These are phyloP conservation scores for Yarrowia deformans DNA, from an alignment of 805 yeast species.

Conservation along the genomic window DNA sequence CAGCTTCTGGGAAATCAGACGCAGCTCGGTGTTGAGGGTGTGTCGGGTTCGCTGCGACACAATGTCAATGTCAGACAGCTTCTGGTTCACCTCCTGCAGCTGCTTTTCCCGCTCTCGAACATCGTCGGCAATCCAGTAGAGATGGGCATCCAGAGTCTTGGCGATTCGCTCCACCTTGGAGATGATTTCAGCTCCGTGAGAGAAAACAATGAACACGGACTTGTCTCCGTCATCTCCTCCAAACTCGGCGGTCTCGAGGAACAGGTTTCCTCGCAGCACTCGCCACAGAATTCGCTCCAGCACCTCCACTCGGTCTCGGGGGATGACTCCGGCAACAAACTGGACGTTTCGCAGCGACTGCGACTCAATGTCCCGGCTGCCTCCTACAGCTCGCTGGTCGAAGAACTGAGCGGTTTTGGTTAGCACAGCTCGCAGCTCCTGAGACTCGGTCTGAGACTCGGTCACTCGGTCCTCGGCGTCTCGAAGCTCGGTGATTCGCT, in stretches of 20 bases:
- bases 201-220: conserved; percentile 84
- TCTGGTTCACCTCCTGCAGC: conserved; percentile 54
- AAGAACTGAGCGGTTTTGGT: conserved; percentile 58
- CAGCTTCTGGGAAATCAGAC: conserved; percentile 76
- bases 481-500: conserved; percentile 72
- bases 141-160: conserved; percentile 86
- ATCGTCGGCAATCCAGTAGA: conserved; percentile 67
- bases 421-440: conserved; percentile 73
- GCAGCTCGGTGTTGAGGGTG: conserved; percentile 77
- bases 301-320: conserved; percentile 69
- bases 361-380: conserved; percentile 30
- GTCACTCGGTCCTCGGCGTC: conserved; percentile 71
- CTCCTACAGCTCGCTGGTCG: conserved; percentile 49
- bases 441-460: conserved; percentile 66
- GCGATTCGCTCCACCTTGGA: conserved; percentile 80
- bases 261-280: conserved; percentile 89
- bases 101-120: conserved; percentile 52
- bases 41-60: conserved; percentile 70
- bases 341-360: conserved; percentile 50
- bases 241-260: conserved; percentile 75
- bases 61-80: conserved; percentile 63
- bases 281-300: conserved; percentile 91
- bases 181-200: conserved; percentile 83
- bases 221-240: conserved; percentile 77
- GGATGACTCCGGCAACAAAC: conserved; percentile 82